These are phyloP conservation scores for Lasiodiplodia hormozganensis DNA, from an alignment of 2,329 filamentous ascomycete species.

Conservation along the genomic window DNA sequence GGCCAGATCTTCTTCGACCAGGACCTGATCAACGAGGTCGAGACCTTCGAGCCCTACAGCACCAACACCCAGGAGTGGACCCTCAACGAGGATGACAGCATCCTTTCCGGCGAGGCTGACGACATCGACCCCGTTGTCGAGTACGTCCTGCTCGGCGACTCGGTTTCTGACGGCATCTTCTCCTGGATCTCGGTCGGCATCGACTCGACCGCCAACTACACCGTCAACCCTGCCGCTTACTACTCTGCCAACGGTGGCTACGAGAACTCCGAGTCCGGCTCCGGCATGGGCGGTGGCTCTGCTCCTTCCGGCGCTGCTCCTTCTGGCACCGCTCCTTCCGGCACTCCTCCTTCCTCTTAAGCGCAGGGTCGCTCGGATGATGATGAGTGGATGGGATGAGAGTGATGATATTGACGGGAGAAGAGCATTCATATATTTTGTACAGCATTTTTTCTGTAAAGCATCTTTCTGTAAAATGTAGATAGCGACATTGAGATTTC, in stretches of 20 bases:
- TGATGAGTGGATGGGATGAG: background rate
- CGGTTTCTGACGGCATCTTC: slow-evolving; percentile 43
- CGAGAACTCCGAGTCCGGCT: slow-evolving; percentile 14
- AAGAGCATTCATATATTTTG: background rate
- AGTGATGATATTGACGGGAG: background rate
- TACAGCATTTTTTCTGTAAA: background rate
- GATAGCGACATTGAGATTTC: background rate
- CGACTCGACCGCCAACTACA: slow-evolving; percentile 26
- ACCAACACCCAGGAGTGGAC: slow-evolving; percentile 54
- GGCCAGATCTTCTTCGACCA: slow-evolving; percentile 72
- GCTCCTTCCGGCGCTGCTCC: background rate
- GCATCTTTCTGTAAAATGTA: background rate
- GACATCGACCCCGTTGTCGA: slow-evolving; percentile 64
- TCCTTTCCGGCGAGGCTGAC: slow-evolving; percentile 58
- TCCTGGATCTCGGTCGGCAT: slow-evolving; percentile 38
- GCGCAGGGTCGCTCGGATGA: background rate
- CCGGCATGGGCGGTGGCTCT: slow-evolving; percentile 14
- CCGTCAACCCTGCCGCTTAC: slow-evolving; percentile 29
- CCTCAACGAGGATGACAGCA: slow-evolving; percentile 58
- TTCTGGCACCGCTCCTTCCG: slow-evolving; percentile 2
- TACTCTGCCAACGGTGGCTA: slow-evolving; percentile 27
- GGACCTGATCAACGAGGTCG: slow-evolving; percentile 60
- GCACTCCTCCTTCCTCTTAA: slow-evolving; percentile 16
- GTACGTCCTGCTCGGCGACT: slow-evolving; percentile 63
- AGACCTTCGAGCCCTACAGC: slow-evolving; percentile 54